These are phyloP conservation scores for Cephaloascus fragrans DNA, from an alignment of 805 yeast genomes.

Conservation along the genomic window DNA sequence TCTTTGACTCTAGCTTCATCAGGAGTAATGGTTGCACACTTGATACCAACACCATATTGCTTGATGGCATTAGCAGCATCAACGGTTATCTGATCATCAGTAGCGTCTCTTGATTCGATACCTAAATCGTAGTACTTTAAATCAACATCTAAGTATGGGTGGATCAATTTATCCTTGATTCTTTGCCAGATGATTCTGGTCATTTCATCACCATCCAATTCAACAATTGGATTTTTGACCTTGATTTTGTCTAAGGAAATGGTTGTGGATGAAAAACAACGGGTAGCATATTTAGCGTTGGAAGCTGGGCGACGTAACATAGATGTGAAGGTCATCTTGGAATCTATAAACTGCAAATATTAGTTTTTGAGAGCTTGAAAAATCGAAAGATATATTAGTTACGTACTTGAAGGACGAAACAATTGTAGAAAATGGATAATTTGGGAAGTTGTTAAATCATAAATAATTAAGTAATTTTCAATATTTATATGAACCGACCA, in stretches of 20 bases:
- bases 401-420: too few species aligned
- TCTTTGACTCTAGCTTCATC: conserved; percentile 75
- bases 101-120: conserved; percentile 55
- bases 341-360: background rate
- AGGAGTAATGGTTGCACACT: conserved; percentile 82
- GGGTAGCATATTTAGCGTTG: background rate
- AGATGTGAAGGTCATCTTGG: background rate
- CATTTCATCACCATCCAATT: conserved; percentile 81
- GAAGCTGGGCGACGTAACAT: background rate
- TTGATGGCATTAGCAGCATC: conserved; percentile 73
- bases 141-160: conserved; percentile 64
- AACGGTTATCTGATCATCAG: conserved; percentile 63
- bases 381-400: too few species aligned
- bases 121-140: conserved; percentile 71
- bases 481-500: too few species aligned
- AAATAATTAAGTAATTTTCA: too few species aligned
- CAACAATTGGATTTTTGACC: conserved; percentile 68
- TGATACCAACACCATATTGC: conserved; percentile 70
- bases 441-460: too few species aligned
- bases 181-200: conserved; percentile 76
- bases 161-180: conserved; percentile 57
- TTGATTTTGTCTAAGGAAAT: conserved; percentile 37
- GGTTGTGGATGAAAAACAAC: background rate
- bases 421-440: too few species aligned
- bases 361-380: too few species aligned